Percentiles rank a stretch among this genome's conserved stretches.
These are phyloP conservation scores for Thermothelomyces thermophilus DNA, from an alignment of 2,329 filamentous ascomycete species.

Conservation along the genomic window DNA sequence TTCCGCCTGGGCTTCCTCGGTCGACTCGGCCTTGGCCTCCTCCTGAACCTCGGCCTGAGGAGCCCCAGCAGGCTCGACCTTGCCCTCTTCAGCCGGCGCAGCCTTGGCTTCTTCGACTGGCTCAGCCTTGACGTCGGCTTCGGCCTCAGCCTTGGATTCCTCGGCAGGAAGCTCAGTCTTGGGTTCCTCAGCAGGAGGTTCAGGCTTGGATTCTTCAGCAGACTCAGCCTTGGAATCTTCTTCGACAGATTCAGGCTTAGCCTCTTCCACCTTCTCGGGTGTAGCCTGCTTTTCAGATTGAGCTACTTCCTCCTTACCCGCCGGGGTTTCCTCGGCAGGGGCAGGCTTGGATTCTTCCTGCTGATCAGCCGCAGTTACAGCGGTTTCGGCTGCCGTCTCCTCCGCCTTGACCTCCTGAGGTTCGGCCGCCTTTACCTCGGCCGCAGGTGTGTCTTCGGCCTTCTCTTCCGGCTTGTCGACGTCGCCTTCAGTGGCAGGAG, in stretches of 20 bases:
- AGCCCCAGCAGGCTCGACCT: conserved; percentile 4
- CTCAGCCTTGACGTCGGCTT: not conserved
- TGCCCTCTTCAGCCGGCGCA: not conserved
- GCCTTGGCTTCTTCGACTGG: not conserved
- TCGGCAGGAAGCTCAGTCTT: not conserved
- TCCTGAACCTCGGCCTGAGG: conserved; percentile 1
- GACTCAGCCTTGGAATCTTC: not conserved
- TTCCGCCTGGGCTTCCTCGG: conserved; percentile 7
- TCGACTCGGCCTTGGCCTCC: conserved; percentile 5
- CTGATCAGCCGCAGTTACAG: not conserved
- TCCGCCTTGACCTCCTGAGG: not conserved
- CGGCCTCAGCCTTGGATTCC: not conserved
- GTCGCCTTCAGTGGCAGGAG: not conserved
- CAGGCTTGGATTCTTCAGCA: not conserved
- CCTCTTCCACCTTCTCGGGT: not conserved
- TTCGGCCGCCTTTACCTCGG: not conserved
- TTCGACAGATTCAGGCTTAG: not conserved
- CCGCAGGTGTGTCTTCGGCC: not conserved
- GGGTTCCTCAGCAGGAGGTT: not conserved
- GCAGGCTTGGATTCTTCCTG: not conserved
- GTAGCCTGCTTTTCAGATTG: not conserved
- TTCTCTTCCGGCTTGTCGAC: not conserved
- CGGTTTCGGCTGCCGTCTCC: not conserved
- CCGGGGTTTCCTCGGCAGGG: not conserved
- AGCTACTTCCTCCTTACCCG: not conserved